Conservation (phyloP, 2,329 filamentous ascomycete species). For the Talaromyces sp. region DNA sequence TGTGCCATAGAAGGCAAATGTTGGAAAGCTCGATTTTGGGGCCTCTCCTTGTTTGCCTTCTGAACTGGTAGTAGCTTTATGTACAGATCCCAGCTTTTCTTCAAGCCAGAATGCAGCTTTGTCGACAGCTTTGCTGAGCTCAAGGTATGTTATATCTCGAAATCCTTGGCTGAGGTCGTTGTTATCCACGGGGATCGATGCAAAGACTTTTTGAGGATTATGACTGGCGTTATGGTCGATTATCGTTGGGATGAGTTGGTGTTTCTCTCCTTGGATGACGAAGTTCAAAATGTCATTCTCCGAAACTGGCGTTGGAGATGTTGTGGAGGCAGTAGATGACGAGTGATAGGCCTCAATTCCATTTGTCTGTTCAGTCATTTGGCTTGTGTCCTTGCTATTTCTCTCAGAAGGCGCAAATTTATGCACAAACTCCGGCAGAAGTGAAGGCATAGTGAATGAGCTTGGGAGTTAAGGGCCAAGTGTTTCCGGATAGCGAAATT, state of each 20-base stretch:
- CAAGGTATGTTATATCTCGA: constrained; percentile 24
- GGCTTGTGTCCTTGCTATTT: not conserved
- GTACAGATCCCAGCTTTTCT: not conserved
- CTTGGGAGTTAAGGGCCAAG: too few relatives aligned
- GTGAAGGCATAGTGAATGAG: not conserved
- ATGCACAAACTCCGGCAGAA: not conserved
- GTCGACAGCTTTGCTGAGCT: constrained; percentile 36
- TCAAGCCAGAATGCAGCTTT: constrained; percentile 37
- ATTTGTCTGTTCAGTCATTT: not conserved
- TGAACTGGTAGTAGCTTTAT: not conserved
- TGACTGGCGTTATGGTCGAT: constrained; percentile 21
- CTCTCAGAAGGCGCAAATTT: not conserved
- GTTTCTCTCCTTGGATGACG: not conserved
- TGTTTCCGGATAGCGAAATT: not conserved
- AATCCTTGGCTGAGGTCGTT: constrained; percentile 23
- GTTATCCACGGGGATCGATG: constrained; percentile 23
- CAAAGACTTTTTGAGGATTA: constrained; percentile 18
- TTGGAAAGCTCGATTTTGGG: constrained; percentile 23
- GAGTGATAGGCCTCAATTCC: not conserved
- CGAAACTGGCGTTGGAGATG: not conserved
- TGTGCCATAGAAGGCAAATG: constrained; percentile 41
- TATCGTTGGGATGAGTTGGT: constrained; percentile 18
- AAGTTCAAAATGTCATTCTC: not conserved
- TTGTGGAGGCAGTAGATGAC: not conserved
- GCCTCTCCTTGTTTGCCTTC: constrained; percentile 18